These are phyloP conservation scores for Macrocybe gigantea DNA, from an alignment of 768 basidiomycete genomes.

Conservation along the genomic window DNA sequence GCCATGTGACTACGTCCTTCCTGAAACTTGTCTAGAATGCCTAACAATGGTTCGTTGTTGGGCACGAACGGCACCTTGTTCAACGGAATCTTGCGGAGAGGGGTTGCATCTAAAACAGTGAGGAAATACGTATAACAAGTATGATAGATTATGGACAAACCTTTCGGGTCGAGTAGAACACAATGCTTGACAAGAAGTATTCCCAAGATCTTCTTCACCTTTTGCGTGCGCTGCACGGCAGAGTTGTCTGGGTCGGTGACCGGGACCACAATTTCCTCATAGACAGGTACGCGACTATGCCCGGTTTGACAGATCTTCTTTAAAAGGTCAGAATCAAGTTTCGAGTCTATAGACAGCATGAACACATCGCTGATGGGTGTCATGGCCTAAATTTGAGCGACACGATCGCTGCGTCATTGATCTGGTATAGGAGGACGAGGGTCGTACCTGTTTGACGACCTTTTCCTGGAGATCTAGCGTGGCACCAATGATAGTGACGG, in stretches of 20 bases:
- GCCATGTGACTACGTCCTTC: constrained; percentile 92
- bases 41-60: constrained; percentile 77
- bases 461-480: constrained; percentile 89
- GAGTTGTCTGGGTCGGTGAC: constrained; percentile 19
- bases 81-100: constrained; percentile 75
- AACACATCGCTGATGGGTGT: constrained; percentile 76
- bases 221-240: constrained; percentile 30
- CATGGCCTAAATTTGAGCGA: constrained; percentile 50
- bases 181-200: constrained; percentile 88
- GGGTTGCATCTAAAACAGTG: constrained; percentile 57
- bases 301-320: constrained; percentile 73
- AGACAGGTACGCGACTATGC: constrained; percentile 81
- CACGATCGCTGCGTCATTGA: not conserved
- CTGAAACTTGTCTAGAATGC: constrained; percentile 85
- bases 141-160: constrained; percentile 20
- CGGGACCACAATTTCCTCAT: constrained; percentile 68
- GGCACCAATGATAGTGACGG: constrained; percentile 85
- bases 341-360: constrained; percentile 84
- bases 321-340: constrained; percentile 75
- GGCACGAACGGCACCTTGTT: constrained; percentile 87
- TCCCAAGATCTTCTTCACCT: constrained; percentile 79
- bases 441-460: constrained; percentile 58
- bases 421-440: not conserved
- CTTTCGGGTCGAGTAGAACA: constrained; percentile 82
- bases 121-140: not conserved